Percentiles rank a stretch among this genome's conserved stretches.
phyloP scores from a whole-genome alignment of 305 asterid genomes.

The Plantago rigida region DNA sequence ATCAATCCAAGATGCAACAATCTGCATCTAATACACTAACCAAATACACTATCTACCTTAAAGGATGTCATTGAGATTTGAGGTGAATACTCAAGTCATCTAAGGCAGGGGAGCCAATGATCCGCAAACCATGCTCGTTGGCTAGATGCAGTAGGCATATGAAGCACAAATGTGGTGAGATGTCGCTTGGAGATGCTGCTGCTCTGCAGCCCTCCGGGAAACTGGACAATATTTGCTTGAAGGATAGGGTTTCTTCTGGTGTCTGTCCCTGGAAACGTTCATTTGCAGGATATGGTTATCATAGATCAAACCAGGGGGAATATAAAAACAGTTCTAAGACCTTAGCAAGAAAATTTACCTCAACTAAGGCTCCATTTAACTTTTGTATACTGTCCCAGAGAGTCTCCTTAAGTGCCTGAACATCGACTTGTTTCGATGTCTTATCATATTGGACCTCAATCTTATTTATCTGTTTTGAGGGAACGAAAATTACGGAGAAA shows the following conservation, averaged over 20 bases:
- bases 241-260: constrained; percentile 39
- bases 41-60: constrained; percentile 8
- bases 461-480: constrained; percentile 54
- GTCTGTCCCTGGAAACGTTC: constrained; percentile 28
- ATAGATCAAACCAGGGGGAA: not conserved
- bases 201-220: constrained; percentile 57
- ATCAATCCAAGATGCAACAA: constrained; percentile 1
- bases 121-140: constrained; percentile 62
- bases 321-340: not conserved
- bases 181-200: constrained; percentile 46
- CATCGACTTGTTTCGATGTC: constrained; percentile 89
- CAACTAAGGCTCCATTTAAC: constrained; percentile 29
- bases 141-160: constrained; percentile 80
- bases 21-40: constrained; percentile 12
- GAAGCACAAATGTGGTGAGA: constrained; percentile 79
- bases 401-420: constrained; percentile 79
- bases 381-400: constrained; percentile 65
- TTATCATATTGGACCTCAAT: constrained; percentile 83
- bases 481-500: not conserved
- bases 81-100: constrained; percentile 59
- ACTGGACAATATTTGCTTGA: constrained; percentile 45
- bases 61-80: constrained; percentile 24
- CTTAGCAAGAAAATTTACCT: constrained; percentile 31
- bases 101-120: constrained; percentile 43
- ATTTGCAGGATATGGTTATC: too few relatives aligned